These are phyloP conservation scores for Tripidium arundinaceum DNA, from an alignment of 202 grass and related monocot genomes.

Conservation along the genomic window DNA sequence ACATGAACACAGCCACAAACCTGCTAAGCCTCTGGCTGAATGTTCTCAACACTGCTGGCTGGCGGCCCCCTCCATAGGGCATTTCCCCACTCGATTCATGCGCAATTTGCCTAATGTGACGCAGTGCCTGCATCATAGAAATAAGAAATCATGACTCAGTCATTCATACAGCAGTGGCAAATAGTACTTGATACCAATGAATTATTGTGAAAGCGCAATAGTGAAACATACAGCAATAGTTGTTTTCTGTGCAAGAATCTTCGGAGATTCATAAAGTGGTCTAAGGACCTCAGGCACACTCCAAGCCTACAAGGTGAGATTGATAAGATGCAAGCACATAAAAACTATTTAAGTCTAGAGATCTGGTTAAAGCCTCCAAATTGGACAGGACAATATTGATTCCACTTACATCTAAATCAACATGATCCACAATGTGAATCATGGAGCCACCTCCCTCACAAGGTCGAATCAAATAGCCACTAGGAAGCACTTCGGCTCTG, in stretches of 20 bases:
- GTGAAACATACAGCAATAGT: conserved; percentile 70
- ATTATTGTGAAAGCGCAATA: too few relatives aligned
- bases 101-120: conserved; percentile 86
- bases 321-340: not conserved
- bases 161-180: too few relatives aligned
- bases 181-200: too few relatives aligned
- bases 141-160: too few relatives aligned
- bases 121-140: conserved; percentile 47
- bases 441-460: conserved; percentile 97
- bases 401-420: conserved; percentile 90
- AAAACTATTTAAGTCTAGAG: too few relatives aligned
- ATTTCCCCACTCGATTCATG: conserved; percentile 92
- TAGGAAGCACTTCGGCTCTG: conserved; percentile 87
- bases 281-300: conserved; percentile 89
- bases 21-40: conserved; percentile 95
- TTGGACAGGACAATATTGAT: not conserved
- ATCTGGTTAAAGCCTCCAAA: not conserved
- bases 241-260: conserved; percentile 89
- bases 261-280: conserved; percentile 88
- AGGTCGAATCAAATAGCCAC: conserved; percentile 92
- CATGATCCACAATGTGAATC: conserved; percentile 99
- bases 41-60: conserved; percentile 75
- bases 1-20: too few relatives aligned
- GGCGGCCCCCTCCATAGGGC: conserved; percentile 67
- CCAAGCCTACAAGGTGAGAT: conserved; percentile 69